Evolutionary conservation across 106 monocot genomes (phyloP).

Genomic region (Apostasia ramifera): DNA sequence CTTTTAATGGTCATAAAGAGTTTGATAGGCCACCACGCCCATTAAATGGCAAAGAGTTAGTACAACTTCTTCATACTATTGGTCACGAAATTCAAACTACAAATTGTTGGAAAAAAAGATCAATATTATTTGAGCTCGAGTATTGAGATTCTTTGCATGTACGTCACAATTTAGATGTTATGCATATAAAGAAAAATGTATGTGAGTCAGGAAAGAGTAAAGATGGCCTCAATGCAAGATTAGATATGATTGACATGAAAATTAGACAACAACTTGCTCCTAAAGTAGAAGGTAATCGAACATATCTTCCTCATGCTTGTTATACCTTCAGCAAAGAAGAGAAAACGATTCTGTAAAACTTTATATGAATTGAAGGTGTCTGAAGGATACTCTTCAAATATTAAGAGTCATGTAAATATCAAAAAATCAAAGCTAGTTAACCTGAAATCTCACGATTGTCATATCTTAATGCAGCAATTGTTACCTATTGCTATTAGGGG

Average conservation of each 20-base stretch:
- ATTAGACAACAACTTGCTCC: not conserved
- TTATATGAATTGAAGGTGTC: not conserved
- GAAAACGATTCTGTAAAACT: not conserved
- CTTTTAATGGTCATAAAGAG: not conserved
- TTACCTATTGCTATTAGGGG: not conserved
- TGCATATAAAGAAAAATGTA: not conserved
- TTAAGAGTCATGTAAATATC: not conserved
- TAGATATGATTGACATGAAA: not conserved
- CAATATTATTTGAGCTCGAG: not conserved
- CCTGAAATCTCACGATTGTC: conserved; percentile 9
- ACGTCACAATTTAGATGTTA: not conserved
- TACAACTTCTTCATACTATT: not conserved
- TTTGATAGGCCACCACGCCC: not conserved
- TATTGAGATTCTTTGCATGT: not conserved
- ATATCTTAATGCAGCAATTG: conserved; percentile 7
- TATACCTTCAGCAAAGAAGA: not conserved
- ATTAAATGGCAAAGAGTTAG: not conserved
- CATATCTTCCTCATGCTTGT: not conserved
- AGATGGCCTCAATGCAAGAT: not conserved
- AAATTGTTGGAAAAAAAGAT: conserved; percentile 3
- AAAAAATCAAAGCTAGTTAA: not conserved
- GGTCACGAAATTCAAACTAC: no score
- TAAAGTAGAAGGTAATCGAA: not conserved
- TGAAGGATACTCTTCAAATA: not conserved
- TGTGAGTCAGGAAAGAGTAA: not conserved